Percentiles rank a stretch among this genome's conserved stretches.
Conservation (phyloP, 345 rosid genomes). For the Ricinus communis region DNA sequence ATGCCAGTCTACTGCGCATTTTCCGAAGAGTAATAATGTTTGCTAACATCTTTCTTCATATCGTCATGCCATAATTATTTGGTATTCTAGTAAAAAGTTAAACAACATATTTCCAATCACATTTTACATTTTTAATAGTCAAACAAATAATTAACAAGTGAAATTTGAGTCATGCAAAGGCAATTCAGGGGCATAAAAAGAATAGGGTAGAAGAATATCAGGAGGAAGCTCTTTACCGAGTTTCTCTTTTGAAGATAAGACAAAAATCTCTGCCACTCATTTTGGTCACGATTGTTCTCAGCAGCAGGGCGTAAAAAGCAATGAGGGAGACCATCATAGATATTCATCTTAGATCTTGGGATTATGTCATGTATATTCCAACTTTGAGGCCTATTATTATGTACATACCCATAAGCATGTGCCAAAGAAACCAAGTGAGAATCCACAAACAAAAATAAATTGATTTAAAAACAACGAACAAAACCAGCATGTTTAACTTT, state of each 20-base stretch:
- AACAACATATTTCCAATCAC: neutral
- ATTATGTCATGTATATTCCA: conserved; percentile 25
- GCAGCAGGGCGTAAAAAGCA: conserved; percentile 27
- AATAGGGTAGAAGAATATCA: neutral
- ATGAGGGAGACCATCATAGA: conserved; percentile 16
- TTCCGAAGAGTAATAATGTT: neutral
- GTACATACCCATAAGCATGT: neutral
- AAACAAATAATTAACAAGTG: no score
- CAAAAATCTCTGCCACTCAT: conserved; percentile 35
- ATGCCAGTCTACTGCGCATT: no score
- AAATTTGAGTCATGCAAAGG: neutral
- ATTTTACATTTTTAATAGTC: neutral
- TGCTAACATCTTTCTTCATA: neutral
- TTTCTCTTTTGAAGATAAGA: conserved; percentile 13
- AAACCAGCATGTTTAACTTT: no score
- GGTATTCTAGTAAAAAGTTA: neutral
- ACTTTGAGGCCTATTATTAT: conserved; percentile 20
- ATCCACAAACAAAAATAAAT: no score
- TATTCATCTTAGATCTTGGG: neutral
- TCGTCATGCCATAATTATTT: neutral
- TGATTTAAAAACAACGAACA: neutral
- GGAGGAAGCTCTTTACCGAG: conserved; percentile 22
- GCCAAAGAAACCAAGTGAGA: neutral
- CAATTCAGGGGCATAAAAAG: neutral
- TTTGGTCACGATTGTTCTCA: conserved; percentile 22